Evolutionary conservation across 192 early-diverging fungal species (phyloP), one percentile per base, ranked within the genome.

Genomic region (Coemansia sp.): DNA sequence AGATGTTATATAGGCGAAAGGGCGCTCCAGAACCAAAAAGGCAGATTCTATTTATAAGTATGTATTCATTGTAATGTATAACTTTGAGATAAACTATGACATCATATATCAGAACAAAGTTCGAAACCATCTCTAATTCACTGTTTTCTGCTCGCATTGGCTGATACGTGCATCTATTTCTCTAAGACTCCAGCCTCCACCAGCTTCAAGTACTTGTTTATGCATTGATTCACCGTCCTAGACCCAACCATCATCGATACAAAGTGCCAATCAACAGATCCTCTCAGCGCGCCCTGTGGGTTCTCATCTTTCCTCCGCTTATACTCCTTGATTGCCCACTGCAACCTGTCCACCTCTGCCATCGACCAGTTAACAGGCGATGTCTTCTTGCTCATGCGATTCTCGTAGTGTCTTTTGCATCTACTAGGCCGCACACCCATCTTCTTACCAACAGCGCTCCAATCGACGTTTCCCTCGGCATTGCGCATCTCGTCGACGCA

Each of bases 381-480:
- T 2, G 6, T 25, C 13, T 51, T 6, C 16, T 51, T 51, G 22
- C 49, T 4, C n/a, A 10, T n/a, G n/a, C n/a, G 6, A 10, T 27
- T 13, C 32, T 51, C 60, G 22, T 61, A 51, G 27, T n/a, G 20
- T 10, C 19, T 32, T 23, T 51, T 48, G 22, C 60, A 61, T 6
- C 30, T 2, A 18, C n/a, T 30, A 10, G 60, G 60, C 48, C 48
- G 60, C 60, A 35, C 46, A 23, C 28, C 48, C 28, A 61, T 30
- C 22, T 30, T 27, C 0, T 11, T 22, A 19, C 47, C 34, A 11
- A 61, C 60, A 7, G 47, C 49, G 1, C 60, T 13, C 60, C 60
- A 61, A 7, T 61, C 60, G 8, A 61, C 30, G 3, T 27, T 1
- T n/a, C 60, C 60, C 20, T 56, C 13, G 30, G 46, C 27, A 20